Evolutionary conservation across 2,329 filamentous ascomycete genomes (phyloP).

Genomic region (Penicillium corylophilum): DNA sequence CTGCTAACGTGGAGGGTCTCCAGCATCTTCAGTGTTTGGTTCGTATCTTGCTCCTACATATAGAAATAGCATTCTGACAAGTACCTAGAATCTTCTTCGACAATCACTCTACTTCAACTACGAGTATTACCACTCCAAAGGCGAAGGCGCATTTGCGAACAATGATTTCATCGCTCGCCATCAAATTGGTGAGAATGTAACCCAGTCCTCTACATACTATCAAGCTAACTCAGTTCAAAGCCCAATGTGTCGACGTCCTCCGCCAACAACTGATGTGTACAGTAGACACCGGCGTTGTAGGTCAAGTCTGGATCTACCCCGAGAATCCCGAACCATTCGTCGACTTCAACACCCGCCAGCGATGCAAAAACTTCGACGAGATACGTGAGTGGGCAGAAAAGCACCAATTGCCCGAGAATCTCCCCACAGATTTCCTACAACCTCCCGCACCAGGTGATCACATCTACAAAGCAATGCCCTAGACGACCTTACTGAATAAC

Average conservation of each 20-base stretch:
- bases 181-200: constrained; percentile 55
- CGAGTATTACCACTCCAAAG: constrained; percentile 54
- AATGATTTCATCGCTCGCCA: constrained; percentile 54
- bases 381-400: constrained; percentile 55
- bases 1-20: constrained; percentile 33
- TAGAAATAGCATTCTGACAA: neutral
- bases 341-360: constrained; percentile 62
- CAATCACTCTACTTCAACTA: constrained; percentile 61
- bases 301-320: constrained; percentile 57
- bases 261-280: constrained; percentile 65
- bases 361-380: constrained; percentile 58
- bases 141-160: constrained; percentile 56
- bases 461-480: neutral
- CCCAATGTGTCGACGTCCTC: constrained; percentile 62
- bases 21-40: constrained; percentile 55
- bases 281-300: constrained; percentile 59
- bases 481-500: neutral
- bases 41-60: constrained; percentile 3
- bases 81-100: constrained; percentile 56
- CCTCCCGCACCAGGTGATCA: constrained; percentile 30
- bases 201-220: neutral
- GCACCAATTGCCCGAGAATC: constrained; percentile 49
- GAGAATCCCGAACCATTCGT: constrained; percentile 54
- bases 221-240: constrained; percentile 25
- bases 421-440: constrained; percentile 45